Evolutionary conservation across 257 asterid genomes (phyloP).

Genomic region (Cinchona pubescens): DNA sequence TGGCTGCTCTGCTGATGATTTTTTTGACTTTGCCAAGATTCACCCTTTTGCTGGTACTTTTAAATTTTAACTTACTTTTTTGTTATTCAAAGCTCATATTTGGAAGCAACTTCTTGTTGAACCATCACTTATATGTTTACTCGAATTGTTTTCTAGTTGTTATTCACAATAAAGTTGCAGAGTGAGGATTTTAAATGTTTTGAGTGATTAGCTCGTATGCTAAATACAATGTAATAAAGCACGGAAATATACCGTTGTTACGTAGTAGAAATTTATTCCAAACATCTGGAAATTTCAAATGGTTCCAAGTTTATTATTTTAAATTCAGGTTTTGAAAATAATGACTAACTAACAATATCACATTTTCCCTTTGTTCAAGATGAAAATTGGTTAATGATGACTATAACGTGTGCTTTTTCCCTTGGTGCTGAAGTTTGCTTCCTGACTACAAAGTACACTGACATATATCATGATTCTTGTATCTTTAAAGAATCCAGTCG

Average conservation of each 20-base stretch:
- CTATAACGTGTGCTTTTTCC: background rate
- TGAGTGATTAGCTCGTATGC: background rate
- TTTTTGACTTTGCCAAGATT: constrained; percentile 68
- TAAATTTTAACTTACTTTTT: background rate
- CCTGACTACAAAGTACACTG: background rate
- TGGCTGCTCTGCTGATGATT: constrained; percentile 90
- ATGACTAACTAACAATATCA: background rate
- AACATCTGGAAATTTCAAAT: background rate
- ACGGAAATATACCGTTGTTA: background rate
- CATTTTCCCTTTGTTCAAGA: background rate
- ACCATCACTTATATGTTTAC: background rate
- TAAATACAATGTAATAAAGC: too few species aligned
- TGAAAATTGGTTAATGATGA: background rate
- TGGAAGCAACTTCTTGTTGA: background rate
- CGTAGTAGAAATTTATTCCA: background rate
- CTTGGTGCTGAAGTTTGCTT: background rate
- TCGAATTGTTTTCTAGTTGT: too few species aligned
- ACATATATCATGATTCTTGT: background rate
- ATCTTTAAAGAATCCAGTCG: background rate
- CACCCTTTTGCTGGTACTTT: constrained; percentile 65
- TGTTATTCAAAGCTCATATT: background rate
- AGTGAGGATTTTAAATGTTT: background rate
- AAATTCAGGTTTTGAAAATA: background rate
- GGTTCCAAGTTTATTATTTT: background rate
- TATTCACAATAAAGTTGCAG: background rate